Percentiles rank a stretch among this genome's conserved stretches.
Conservation (phyloP, 768 basidiomycete genomes). For the Phlebiopsis flavidoalba region DNA sequence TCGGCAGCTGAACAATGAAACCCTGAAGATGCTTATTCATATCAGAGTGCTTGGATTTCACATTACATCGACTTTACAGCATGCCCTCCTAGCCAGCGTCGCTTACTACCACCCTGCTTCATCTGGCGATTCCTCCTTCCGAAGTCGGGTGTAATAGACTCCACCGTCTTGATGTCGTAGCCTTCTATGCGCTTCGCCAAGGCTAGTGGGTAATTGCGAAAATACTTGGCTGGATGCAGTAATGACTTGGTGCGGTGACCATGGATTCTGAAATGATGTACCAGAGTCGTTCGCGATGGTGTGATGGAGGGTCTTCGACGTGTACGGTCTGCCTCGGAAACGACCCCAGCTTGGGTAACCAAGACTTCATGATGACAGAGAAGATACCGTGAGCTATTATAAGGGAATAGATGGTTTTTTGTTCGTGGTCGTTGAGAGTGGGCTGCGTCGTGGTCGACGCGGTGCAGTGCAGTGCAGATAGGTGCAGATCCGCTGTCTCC, state of each 20-base stretch:
- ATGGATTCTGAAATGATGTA: conserved; percentile 17
- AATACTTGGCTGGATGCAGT: conserved; percentile 6
- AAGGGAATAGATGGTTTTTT: background rate
- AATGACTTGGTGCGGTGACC: conserved; percentile 10
- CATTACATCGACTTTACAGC: conserved; percentile 22
- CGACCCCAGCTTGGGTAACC: background rate
- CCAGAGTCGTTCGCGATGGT: conserved; percentile 15
- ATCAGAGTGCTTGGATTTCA: too few species aligned
- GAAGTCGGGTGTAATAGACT: conserved; percentile 25
- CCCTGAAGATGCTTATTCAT: conserved; percentile 14
- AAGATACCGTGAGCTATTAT: too few species aligned
- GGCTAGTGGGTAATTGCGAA: conserved; percentile 15
- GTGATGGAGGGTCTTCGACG: conserved; percentile 6
- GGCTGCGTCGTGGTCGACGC: background rate
- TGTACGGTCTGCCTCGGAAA: background rate
- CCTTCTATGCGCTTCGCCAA: conserved; percentile 12
- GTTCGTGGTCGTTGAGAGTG: background rate
- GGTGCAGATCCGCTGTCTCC: background rate
- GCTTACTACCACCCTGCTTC: conserved; percentile 19
- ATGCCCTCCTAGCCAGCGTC: conserved; percentile 36
- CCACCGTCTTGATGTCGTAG: conserved; percentile 13
- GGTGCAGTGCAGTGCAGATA: too few species aligned
- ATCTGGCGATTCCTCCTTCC: background rate
- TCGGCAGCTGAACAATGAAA: conserved; percentile 25
- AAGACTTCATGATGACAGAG: background rate